These are phyloP conservation scores for Leptographium galeiforme DNA, from an alignment of 2,329 filamentous ascomycete species.

Conservation along the genomic window DNA sequence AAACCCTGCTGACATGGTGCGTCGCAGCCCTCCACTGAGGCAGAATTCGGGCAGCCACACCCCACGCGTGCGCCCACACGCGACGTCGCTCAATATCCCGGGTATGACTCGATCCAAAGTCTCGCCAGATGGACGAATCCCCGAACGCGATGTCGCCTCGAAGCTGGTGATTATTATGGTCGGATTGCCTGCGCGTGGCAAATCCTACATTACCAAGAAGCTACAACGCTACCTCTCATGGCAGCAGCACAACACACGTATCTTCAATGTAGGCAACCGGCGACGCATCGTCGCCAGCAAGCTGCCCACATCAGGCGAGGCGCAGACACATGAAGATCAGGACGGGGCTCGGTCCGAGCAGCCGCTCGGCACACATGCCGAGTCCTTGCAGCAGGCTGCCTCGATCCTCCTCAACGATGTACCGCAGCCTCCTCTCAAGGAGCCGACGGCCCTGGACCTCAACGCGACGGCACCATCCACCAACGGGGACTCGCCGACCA, in stretches of 20 bases:
- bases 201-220: slow-evolving; percentile 99
- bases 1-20: slow-evolving; percentile 6
- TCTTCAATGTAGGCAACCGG: slow-evolving; percentile 95
- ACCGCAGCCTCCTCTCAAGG: slow-evolving; percentile 23
- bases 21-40: slow-evolving; percentile 47
- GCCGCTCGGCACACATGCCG: slow-evolving; percentile 9
- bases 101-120: slow-evolving; percentile 91
- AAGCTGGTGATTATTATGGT: slow-evolving; percentile 99
- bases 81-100: slow-evolving; percentile 92
- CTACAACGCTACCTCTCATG: slow-evolving; percentile 89
- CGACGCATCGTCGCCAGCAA: slow-evolving; percentile 64
- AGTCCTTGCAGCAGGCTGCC: slow-evolving; percentile 39
- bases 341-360: slow-evolving; percentile 7
- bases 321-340: background rate
- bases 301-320: slow-evolving; percentile 16
- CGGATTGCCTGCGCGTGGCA: slow-evolving; percentile 83
- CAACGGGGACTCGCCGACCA: background rate
- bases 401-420: slow-evolving; percentile 44
- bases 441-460: slow-evolving; percentile 27
- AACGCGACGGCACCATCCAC: slow-evolving; percentile 10
- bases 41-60: slow-evolving; percentile 67
- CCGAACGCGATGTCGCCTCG: slow-evolving; percentile 83
- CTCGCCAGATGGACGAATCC: slow-evolving; percentile 89
- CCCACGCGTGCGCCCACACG: slow-evolving; percentile 65
- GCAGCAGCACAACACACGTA: slow-evolving; percentile 89